Conservation (phyloP, 2,329 filamentous ascomycete species). For the Phialocephala subalpina region DNA sequence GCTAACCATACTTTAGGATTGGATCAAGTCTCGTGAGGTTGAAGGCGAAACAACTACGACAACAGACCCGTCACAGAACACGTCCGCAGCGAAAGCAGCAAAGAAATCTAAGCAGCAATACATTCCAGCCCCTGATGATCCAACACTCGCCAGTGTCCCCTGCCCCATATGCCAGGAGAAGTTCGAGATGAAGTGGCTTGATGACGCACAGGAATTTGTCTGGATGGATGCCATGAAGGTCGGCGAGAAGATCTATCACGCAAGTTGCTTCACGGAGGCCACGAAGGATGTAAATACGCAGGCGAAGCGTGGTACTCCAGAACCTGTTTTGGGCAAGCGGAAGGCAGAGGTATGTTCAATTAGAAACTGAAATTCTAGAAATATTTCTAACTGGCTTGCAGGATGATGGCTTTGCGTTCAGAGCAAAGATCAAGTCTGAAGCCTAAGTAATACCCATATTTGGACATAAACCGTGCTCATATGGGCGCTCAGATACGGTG, state of each 20-base stretch:
- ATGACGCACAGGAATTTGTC: conserved; percentile 94
- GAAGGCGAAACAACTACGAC: conserved; percentile 66
- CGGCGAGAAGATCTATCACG: conserved; percentile 84
- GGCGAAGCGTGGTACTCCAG: conserved; percentile 61
- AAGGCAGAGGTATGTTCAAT: conserved; percentile 68
- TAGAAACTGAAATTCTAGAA: background rate
- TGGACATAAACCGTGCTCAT: background rate
- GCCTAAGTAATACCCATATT: conserved; percentile 3
- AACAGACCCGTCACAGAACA: conserved; percentile 48
- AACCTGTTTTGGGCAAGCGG: conserved; percentile 74
- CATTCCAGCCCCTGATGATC: conserved; percentile 84
- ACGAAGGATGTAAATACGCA: conserved; percentile 67
- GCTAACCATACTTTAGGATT: conserved; percentile 67
- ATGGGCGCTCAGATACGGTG: background rate
- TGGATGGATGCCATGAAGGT: conserved; percentile 90
- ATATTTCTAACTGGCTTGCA: conserved; percentile 25
- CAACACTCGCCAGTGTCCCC: conserved; percentile 74
- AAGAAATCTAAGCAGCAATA: conserved; percentile 68
- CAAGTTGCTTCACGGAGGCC: conserved; percentile 86
- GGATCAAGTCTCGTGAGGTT: conserved; percentile 85
- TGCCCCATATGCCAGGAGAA: conserved; percentile 97
- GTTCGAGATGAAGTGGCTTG: conserved; percentile 91
- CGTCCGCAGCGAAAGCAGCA: conserved; percentile 45
- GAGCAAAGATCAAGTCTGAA: conserved; percentile 43
- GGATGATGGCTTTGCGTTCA: conserved; percentile 41